A percentile compares a stretch with the other conserved stretches of the same genome.
Conservation (phyloP, 192 early-diverging fungal genomes). For the Backusella mclennaniae region DNA sequence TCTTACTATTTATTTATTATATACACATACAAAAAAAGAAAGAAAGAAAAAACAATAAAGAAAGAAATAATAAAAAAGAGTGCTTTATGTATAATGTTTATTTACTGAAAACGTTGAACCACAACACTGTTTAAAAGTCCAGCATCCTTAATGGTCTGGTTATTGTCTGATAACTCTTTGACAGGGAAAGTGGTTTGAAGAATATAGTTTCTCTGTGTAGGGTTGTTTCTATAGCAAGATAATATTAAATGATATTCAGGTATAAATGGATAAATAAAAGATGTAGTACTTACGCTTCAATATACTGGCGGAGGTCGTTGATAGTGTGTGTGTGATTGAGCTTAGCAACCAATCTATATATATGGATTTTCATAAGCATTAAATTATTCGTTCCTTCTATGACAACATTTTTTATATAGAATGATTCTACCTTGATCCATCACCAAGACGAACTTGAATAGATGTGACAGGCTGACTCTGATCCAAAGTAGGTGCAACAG, state of each 20-base stretch:
- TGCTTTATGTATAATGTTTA: background rate
- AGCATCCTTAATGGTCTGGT: slow-evolving; percentile 72
- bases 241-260: no score
- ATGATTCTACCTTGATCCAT: slow-evolving; percentile 67
- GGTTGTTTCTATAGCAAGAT: slow-evolving; percentile 44
- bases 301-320: slow-evolving; percentile 76
- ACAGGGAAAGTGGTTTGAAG: slow-evolving; percentile 88
- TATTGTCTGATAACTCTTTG: slow-evolving; percentile 72
- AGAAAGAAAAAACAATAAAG: background rate
- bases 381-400: background rate
- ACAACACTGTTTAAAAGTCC: slow-evolving; percentile 88
- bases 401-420: background rate
- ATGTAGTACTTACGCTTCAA: slow-evolving; percentile 56
- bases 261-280: no score
- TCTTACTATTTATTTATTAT: background rate
- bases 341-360: slow-evolving; percentile 64
- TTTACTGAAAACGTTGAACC: slow-evolving; percentile 57
- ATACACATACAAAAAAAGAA: background rate
- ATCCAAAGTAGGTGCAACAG: slow-evolving; percentile 61
- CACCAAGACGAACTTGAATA: slow-evolving; percentile 89
- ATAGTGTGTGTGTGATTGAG: slow-evolving; percentile 92
- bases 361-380: background rate
- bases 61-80: background rate
- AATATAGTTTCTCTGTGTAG: slow-evolving; percentile 67
- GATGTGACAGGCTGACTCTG: slow-evolving; percentile 73